Conservation (phyloP, 257 asterid species). For the Solanum lignicaule region DNA sequence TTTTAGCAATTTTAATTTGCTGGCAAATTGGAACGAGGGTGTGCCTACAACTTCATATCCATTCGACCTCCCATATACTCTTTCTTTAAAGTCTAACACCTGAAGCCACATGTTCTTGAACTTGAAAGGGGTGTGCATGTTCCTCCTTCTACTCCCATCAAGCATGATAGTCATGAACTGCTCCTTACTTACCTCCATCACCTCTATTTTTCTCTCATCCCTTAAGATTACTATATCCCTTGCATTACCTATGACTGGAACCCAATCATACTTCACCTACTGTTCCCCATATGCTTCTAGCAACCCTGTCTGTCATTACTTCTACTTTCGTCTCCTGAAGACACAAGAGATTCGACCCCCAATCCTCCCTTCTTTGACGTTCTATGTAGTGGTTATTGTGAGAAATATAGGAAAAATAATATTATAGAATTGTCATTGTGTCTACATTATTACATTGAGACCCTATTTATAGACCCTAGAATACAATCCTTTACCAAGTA, state of each 20-base stretch:
- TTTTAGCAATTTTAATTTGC: not conserved
- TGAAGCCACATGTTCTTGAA: not conserved
- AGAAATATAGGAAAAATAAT: no score
- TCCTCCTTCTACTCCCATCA: not conserved
- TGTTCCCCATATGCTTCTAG: not conserved
- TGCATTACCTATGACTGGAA: not conserved
- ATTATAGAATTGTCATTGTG: no score
- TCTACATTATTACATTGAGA: no score
- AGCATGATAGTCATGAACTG: not conserved
- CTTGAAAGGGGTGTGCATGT: not conserved
- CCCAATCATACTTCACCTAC: not conserved
- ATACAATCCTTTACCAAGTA: no score
- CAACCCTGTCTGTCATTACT: not conserved
- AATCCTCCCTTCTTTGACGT: not conserved
- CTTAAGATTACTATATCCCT: not conserved
- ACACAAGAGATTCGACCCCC: not conserved
- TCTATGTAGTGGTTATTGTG: not conserved
- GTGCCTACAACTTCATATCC: not conserved
- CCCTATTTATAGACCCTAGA: no score
- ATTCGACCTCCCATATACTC: not conserved
- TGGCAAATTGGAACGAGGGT: not conserved
- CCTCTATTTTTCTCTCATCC: not conserved
- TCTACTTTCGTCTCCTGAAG: not conserved
- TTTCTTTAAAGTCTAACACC: not conserved
- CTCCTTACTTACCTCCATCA: not conserved